Percentiles rank a stretch among this genome's conserved stretches.
Conservation (phyloP, 2,329 filamentous ascomycete species). For the Fusarium succisae region DNA sequence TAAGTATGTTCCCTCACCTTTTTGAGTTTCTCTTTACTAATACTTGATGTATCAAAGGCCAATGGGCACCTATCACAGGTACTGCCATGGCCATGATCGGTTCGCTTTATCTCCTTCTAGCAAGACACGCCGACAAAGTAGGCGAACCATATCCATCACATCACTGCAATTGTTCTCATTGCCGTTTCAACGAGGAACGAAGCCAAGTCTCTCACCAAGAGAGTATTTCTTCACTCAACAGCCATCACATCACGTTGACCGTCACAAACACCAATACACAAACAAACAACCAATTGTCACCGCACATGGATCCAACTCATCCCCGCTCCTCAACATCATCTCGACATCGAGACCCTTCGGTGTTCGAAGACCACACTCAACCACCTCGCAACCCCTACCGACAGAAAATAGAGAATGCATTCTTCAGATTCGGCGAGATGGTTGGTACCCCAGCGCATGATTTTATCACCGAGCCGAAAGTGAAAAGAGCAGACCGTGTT, state of each 20-base stretch:
- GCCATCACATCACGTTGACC: background rate
- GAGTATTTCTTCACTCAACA: background rate
- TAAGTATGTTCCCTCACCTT: constrained; percentile 40
- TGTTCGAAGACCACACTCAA: constrained; percentile 29
- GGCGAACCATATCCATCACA: background rate
- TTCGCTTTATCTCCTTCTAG: constrained; percentile 65
- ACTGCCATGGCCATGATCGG: constrained; percentile 66
- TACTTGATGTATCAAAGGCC: constrained; percentile 48
- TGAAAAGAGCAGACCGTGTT: background rate
- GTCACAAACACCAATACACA: background rate
- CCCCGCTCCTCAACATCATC: background rate
- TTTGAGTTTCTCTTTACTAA: rapidly evolving
- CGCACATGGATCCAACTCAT: background rate
- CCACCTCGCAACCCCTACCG: constrained; percentile 39
- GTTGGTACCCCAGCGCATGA: constrained; percentile 59
- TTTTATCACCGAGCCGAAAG: constrained; percentile 33
- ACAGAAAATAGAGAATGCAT: constrained; percentile 53
- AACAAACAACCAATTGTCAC: background rate
- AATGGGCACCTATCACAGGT: constrained; percentile 69
- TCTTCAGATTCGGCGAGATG: constrained; percentile 56
- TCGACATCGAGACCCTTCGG: background rate
- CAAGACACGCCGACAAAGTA: constrained; percentile 31
- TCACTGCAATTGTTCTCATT: constrained; percentile 30
- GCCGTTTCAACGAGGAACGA: background rate
- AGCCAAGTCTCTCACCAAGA: background rate